These are phyloP conservation scores for Chytridium lagenaria DNA, from an alignment of 371 early-diverging fungal species.

Conservation along the genomic window DNA sequence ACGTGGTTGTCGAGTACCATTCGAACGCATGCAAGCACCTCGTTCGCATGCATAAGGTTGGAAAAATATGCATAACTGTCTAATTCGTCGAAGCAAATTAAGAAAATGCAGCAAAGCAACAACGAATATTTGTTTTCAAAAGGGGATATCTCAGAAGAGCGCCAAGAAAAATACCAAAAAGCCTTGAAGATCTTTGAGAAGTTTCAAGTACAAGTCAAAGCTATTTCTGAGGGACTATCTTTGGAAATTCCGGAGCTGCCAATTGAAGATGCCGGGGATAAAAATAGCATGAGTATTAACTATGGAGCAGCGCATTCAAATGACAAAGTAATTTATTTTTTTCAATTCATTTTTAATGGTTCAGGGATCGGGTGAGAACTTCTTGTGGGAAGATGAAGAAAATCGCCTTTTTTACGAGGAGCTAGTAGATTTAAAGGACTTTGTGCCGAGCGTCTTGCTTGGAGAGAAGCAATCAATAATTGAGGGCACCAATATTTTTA, in stretches of 20 bases:
- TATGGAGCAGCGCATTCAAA: slow-evolving; percentile 15
- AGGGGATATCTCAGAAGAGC: slow-evolving; percentile 84
- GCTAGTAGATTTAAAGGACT: slow-evolving; percentile 71
- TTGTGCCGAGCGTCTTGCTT: slow-evolving; percentile 82
- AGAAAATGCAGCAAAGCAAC: slow-evolving; percentile 76
- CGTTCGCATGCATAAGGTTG: slow-evolving; percentile 73
- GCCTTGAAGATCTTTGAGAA: slow-evolving; percentile 75
- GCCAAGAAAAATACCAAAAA: slow-evolving; percentile 78
- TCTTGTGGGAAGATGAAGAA: slow-evolving; percentile 87
- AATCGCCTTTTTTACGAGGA: slow-evolving; percentile 83
- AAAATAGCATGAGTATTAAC: slow-evolving; percentile 27
- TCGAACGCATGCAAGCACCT: slow-evolving; percentile 68
- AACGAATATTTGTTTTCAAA: slow-evolving; percentile 80
- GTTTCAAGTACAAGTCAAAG: slow-evolving; percentile 64
- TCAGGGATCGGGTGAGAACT: slow-evolving; percentile 48
- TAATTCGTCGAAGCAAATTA: slow-evolving; percentile 69
- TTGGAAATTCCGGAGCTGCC: slow-evolving; percentile 78
- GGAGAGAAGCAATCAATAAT: slow-evolving; percentile 44
- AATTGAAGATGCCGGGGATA: slow-evolving; percentile 64
- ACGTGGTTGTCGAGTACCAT: slow-evolving; percentile 72
- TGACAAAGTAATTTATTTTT: slow-evolving; percentile 14
- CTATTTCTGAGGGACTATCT: slow-evolving; percentile 69
- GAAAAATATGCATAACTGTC: no score
- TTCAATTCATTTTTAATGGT: background rate
- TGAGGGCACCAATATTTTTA: background rate